Base-by-base conservation (phyloP, 257 asterid genomes). In the Paraleonurus japonicus region DNA sequence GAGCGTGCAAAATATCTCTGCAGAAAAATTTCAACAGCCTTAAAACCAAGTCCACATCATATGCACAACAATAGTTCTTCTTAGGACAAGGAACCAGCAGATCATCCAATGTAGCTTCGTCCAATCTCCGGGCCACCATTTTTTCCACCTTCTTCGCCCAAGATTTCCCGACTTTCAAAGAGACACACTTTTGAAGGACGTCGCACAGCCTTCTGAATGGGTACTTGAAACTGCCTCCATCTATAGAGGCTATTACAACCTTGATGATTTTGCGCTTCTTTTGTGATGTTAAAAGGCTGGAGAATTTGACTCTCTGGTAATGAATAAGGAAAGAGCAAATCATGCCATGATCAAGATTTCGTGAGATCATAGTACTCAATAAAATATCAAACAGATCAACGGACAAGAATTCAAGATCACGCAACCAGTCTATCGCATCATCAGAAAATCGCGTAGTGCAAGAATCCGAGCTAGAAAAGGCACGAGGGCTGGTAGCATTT, bases 21-120 rank as follows among this genome's bases (percentile, higher is more conserved):
- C 23, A 75, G 28, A 83, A 89, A 5, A 41, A 30, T 64, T 77
- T 83, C 76, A 85, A 61, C 2, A 88, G 26, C 63, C 90, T 81
- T 20, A 83, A 51, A 37, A 88, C 33, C 60, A 88, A 67, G 30
- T 78, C 20, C 67, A 85, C 82, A 73, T 86, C 86, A 54, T 81
- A 86, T 0, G 87, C 89, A 58, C 67, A 60, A 1, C n/a, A 12
- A 11, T 26, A 39, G 72, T 63, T 73, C 61, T 70, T 78, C 12
- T 26, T 24, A 20, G 47, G 81, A 74, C 83, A 75, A 35, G 82
- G 87, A 58, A 85, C 39, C 19, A 89, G 64, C 70, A 89, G 45
- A 78, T 87, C 92, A 78, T 86, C 88, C 58, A 89, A 27, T 61
- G 86, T 81, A 24, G 92, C 95, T 65, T 77, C 81, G 57, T 89